Evolutionary conservation across 768 basidiomycete species (phyloP), one percentile per base, ranked within the genome.

Genomic region (Auriculariales sp.): DNA sequence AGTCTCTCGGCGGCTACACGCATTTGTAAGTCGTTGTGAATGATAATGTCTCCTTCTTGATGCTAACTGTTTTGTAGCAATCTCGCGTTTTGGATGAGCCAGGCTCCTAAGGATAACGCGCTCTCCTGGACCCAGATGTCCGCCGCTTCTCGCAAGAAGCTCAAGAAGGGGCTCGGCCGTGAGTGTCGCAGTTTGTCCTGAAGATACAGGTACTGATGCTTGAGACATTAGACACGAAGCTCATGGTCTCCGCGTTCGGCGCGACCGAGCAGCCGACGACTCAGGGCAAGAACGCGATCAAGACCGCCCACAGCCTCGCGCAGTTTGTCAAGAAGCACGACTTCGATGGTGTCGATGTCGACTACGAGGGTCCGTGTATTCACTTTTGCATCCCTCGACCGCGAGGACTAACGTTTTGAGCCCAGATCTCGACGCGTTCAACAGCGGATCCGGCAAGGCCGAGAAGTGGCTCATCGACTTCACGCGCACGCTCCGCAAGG

Each of bases 141-240:
- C 22, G 24, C 39, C 10, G 39, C 39, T 7, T 24, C 39, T 5
- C 39, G 39, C 39, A 10, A 44, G 6, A 44, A 44, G 22, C 39
- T 44, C 14, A 44, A 44, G 39, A 11, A 19, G 22, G 39, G 19
- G 12, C 12, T 44, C n/a, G n/a, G n/a, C n/a, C n/a, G n/a, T n/a
- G n/a, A n/a, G n/a, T n/a, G n/a, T n/a, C n/a, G n/a, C n/a, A n/a
- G n/a, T n/a, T n/a, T n/a, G n/a, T n/a, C n/a, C n/a, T n/a, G n/a
- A n/a, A n/a, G n/a, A n/a, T n/a, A n/a, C n/a, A n/a, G n/a, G n/a
- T n/a, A n/a, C n/a, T n/a, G n/a, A n/a, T n/a, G n/a, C n/a, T n/a
- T n/a, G n/a, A n/a, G n/a, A 66, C 48, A 60, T 62, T 36, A 9
- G 53, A 46, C 31, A 53, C 50, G 44, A 49, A 53, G 28, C 19